phyloP scores from a whole-genome alignment of 1,139 yeast species.

The Kodamaea arcana region DNA sequence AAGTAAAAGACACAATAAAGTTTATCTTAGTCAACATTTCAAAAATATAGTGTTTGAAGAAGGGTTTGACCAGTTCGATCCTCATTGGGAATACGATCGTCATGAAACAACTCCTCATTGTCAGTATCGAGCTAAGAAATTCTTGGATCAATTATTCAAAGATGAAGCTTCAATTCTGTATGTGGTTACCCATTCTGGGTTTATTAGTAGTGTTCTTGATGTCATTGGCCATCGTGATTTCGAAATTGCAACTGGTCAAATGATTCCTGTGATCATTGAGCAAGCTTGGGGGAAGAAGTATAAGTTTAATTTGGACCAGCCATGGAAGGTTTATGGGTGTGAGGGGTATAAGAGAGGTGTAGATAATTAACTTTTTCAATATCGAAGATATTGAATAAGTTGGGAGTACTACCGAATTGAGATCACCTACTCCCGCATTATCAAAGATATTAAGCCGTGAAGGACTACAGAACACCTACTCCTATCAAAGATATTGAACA shows the following conservation, averaged over 20 bases:
- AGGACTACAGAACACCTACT: too few relatives aligned
- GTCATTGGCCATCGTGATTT: conserved; percentile 24
- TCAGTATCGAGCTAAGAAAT: conserved; percentile 23
- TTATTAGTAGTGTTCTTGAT: conserved; percentile 27
- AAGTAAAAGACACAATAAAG: conserved; percentile 29
- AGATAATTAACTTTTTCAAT: too few relatives aligned
- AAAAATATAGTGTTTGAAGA: conserved; percentile 27
- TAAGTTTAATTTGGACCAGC: conserved; percentile 4
- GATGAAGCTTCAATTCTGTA: conserved; percentile 27
- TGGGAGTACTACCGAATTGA: too few relatives aligned
- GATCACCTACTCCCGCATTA: too few relatives aligned
- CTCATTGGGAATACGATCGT: conserved; percentile 21
- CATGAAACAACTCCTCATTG: conserved; percentile 27
- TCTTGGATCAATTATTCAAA: conserved; percentile 29
- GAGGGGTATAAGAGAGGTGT: not conserved
- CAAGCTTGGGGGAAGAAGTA: conserved; percentile 5
- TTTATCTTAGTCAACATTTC: conserved; percentile 21
- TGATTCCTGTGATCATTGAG: conserved; percentile 17
- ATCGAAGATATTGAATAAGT: too few relatives aligned
- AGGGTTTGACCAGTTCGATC: conserved; percentile 26
- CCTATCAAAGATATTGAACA: too few relatives aligned
- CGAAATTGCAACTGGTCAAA: conserved; percentile 13
- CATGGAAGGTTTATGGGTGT: conserved; percentile 6
- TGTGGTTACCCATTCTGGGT: conserved; percentile 33
- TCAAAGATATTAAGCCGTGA: too few relatives aligned